Evolutionary conservation across 805 yeast genomes (phyloP).

Genomic region (Schizosaccharomyces cryophilus): DNA sequence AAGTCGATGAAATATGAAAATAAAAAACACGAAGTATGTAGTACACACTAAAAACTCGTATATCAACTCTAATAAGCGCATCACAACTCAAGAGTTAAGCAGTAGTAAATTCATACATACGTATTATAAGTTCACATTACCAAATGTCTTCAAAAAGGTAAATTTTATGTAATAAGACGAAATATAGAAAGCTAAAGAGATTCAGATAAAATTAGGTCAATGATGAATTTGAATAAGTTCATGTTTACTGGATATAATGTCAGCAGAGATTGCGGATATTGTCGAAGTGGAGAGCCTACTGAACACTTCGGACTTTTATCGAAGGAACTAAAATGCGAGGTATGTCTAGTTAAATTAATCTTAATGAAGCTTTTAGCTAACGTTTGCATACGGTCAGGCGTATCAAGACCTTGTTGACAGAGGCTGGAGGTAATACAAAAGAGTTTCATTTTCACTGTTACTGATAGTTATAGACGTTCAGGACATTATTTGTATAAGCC

Average conservation of each 20-base stretch:
- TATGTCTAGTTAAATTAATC: background rate
- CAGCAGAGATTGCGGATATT: slow-evolving; percentile 43
- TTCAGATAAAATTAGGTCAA: too few relatives aligned
- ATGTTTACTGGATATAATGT: slow-evolving; percentile 1
- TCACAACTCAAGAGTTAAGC: too few relatives aligned
- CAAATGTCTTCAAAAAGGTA: too few relatives aligned
- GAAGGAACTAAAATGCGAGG: slow-evolving; percentile 18
- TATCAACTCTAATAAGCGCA: too few relatives aligned
- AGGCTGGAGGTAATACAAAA: slow-evolving; percentile 24
- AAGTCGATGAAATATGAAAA: too few relatives aligned
- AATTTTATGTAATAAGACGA: too few relatives aligned
- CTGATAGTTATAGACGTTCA: slow-evolving; percentile 27
- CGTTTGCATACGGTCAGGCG: slow-evolving; percentile 14
- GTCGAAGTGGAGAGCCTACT: slow-evolving; percentile 21
- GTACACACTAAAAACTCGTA: too few relatives aligned
- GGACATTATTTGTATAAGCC: slow-evolving; percentile 36
- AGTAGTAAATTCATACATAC: too few relatives aligned
- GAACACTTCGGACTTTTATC: slow-evolving; percentile 16
- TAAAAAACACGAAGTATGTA: too few relatives aligned
- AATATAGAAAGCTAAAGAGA: too few relatives aligned
- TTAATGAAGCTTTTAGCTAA: background rate
- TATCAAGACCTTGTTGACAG: slow-evolving; percentile 44
- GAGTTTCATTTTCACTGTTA: background rate
- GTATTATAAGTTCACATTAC: too few relatives aligned
- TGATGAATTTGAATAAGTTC: background rate